Evolutionary conservation across 495 filamentous ascomycete species (phyloP).

Genomic region (Daldinia concentrica): DNA sequence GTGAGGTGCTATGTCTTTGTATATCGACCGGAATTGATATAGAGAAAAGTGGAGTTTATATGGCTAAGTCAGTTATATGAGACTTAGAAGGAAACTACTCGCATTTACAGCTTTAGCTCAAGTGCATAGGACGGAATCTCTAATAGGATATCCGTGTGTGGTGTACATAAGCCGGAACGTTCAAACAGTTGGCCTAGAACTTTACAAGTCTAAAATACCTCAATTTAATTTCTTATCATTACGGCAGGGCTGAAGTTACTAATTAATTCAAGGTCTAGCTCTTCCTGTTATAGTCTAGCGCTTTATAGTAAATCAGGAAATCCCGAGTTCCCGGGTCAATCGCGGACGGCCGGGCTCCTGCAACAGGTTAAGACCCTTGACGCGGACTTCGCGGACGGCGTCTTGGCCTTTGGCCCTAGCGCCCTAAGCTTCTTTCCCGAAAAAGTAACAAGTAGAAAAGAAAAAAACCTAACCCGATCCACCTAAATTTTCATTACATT

Average conservation of each 20-base stretch:
- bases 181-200: not conserved
- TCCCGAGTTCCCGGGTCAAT: slow-evolving; percentile 26
- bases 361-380: slow-evolving; percentile 10
- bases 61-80: no score
- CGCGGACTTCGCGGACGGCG: slow-evolving; percentile 16
- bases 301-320: slow-evolving; percentile 8
- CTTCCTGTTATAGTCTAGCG: slow-evolving; percentile 12
- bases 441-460: slow-evolving; percentile 25
- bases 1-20: no score
- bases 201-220: slow-evolving; percentile 10
- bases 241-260: slow-evolving; percentile 13
- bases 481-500: slow-evolving; percentile 36
- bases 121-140: not conserved
- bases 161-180: no score
- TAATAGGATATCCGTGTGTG: slow-evolving; percentile 3
- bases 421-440: slow-evolving; percentile 29
- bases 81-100: no score
- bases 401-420: slow-evolving; percentile 26
- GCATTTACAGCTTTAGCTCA: not conserved
- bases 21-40: not conserved
- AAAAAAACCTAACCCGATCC: slow-evolving; percentile 6
- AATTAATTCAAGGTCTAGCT: slow-evolving; percentile 1
- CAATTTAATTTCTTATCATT: slow-evolving; percentile 4
- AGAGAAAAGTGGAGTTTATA: not conserved
- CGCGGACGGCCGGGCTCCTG: slow-evolving; percentile 4